phyloP scores from a whole-genome alignment of 2,329 filamentous ascomycete species.

The Dothistroma septosporum region DNA sequence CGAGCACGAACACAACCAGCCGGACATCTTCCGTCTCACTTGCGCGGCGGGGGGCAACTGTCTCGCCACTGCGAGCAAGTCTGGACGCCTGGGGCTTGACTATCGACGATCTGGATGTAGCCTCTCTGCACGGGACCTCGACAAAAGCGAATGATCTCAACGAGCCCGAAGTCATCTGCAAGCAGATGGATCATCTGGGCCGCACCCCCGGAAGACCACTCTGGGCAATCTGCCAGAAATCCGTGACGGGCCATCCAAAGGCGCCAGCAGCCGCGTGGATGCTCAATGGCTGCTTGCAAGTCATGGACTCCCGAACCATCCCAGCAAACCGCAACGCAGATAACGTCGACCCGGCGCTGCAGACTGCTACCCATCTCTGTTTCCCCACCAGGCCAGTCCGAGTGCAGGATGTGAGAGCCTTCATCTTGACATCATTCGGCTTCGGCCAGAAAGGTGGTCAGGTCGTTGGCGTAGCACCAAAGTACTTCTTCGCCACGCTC shows the following conservation, averaged over 20 bases:
- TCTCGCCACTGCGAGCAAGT: slow-evolving; percentile 91
- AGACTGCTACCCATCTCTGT: slow-evolving; percentile 94
- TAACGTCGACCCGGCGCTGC: slow-evolving; percentile 93
- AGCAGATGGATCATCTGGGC: slow-evolving; percentile 91
- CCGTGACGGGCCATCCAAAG: slow-evolving; percentile 97
- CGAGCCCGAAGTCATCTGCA: slow-evolving; percentile 93
- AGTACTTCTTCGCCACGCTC: slow-evolving; percentile 88
- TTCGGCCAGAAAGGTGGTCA: slow-evolving; percentile 98
- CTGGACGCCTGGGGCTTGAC: slow-evolving; percentile 97
- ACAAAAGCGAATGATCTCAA: slow-evolving; percentile 99
- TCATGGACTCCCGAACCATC: slow-evolving; percentile 88
- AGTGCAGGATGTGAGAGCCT: slow-evolving; percentile 93
- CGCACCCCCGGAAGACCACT: slow-evolving; percentile 95
- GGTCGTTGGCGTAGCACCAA: slow-evolving; percentile 89
- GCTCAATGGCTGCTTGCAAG: slow-evolving; percentile 97
- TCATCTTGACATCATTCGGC: slow-evolving; percentile 95
- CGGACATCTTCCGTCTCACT: slow-evolving; percentile 84
- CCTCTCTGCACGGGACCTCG: slow-evolving; percentile 98
- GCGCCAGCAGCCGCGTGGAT: slow-evolving; percentile 99
- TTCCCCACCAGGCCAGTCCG: slow-evolving; percentile 91
- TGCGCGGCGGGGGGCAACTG: slow-evolving; percentile 87
- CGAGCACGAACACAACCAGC: slow-evolving; percentile 66
- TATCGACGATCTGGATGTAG: slow-evolving; percentile 89
- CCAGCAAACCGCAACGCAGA: slow-evolving; percentile 97
- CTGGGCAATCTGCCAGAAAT: slow-evolving; percentile 98